phyloP scores from a whole-genome alignment of 2,329 filamentous ascomycete species.

The Aspergillus sp. region DNA sequence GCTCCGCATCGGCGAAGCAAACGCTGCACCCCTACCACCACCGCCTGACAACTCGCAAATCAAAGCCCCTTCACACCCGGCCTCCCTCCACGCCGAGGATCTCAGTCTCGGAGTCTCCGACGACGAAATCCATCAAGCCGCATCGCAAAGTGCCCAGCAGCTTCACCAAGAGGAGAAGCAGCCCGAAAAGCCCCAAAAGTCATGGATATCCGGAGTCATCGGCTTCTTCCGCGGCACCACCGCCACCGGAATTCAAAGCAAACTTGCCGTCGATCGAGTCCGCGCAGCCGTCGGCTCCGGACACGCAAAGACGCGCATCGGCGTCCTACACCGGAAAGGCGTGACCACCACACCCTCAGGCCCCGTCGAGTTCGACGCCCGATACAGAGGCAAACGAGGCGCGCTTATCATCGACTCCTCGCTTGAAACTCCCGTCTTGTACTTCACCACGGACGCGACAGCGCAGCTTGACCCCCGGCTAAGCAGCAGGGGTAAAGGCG shows the following conservation, averaged over 20 bases:
- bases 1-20: conserved; percentile 76
- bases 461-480: conserved; percentile 43
- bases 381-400: conserved; percentile 70
- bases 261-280: conserved; percentile 69
- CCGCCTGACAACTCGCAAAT: conserved; percentile 40
- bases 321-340: conserved; percentile 59
- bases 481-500: conserved; percentile 50
- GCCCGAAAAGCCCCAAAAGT: neutral
- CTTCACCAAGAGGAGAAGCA: neutral
- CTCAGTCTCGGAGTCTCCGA: neutral
- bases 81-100: neutral
- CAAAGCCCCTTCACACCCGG: neutral
- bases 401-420: conserved; percentile 63
- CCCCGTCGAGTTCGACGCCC: conserved; percentile 71
- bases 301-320: conserved; percentile 69
- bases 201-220: conserved; percentile 52
- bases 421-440: conserved; percentile 47
- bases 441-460: conserved; percentile 54
- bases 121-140: neutral
- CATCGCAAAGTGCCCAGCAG: too few species aligned
- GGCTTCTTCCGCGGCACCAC: conserved; percentile 68
- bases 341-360: conserved; percentile 53
- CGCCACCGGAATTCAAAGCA: conserved; percentile 69
- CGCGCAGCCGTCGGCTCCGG: conserved; percentile 63
- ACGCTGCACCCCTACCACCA: conserved; percentile 74